Evolutionary conservation across 2,329 filamentous ascomycete genomes (phyloP), one percentile per base, ranked within the genome.

Genomic region (Metarhizium robertsii): DNA sequence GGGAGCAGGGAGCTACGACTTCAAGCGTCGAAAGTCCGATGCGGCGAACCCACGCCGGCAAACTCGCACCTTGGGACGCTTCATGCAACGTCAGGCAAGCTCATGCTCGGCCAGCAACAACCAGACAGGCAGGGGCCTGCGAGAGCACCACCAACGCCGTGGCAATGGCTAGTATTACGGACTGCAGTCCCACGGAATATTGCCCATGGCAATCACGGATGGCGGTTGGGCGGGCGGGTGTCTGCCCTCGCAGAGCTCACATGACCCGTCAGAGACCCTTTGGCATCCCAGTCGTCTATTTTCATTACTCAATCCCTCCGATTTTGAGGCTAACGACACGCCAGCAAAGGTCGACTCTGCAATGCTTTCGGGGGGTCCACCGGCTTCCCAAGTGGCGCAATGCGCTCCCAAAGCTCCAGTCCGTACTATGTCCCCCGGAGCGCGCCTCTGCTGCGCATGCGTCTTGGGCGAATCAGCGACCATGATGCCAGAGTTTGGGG

Each of bases 221-320:
- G 45, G 45, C 45, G 38, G 5, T 7, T 11, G 38, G 14, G 4
- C 45, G 38, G 5, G 38, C 38, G 38, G 14, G 4, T 6, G 11
- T 5, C 38, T 40, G 11, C 38, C 7, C 38, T 40, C 11, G 10
- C 38, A 25, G 32, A 50, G 59, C 55, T 60, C 59, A 60, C 53
- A 57, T 60, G 59, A 59, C 58, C 51, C 43, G 47, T 4, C 29
- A 42, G 11, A 11, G 48, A 34, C 46, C 53, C 36, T 48, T 8
- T n/a, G 38, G 42, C 47, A 48, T 32, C 56, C 52, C 34, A 40
- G 36, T 32, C 38, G 29, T 47, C 38, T 52, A 54, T 60, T 60
- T 59, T 48, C 55, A 60, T 60, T 60, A 60, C 59, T 40, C 53
- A 60, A 60, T 57, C 50, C 25, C 51, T 40, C 53, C 42, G 0